Evolutionary conservation across 345 rosid genomes (phyloP).

Genomic region (Raphanus raphanistrum): DNA sequence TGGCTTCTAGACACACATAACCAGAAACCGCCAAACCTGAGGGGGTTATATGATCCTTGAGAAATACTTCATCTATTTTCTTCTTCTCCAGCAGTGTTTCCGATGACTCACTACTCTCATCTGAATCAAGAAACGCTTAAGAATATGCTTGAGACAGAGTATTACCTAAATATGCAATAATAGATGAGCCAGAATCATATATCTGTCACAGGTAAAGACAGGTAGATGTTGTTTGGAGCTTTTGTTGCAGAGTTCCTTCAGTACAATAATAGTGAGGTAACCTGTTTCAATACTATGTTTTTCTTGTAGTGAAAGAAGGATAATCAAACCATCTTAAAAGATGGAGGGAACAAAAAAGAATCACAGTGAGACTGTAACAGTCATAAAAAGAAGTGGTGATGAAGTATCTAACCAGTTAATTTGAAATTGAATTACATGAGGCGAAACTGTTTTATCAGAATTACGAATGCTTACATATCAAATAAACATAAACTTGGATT

Average conservation of each 20-base stretch:
- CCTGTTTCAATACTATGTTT: neutral
- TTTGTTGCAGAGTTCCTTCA: neutral
- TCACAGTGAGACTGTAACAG: neutral
- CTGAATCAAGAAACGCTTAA: no score
- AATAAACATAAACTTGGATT: conserved; percentile 2
- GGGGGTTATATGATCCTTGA: neutral
- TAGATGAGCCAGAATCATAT: neutral
- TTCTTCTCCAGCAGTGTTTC: no score
- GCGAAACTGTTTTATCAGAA: neutral
- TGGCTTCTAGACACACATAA: neutral
- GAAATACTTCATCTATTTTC: neutral
- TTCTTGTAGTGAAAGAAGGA: neutral
- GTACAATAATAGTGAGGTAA: neutral
- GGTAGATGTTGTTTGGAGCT: neutral
- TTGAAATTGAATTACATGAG: neutral
- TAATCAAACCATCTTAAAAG: neutral
- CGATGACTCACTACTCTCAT: no score
- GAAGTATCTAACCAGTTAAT: neutral
- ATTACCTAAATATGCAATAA: no score
- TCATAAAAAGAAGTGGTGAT: neutral
- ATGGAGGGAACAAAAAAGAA: neutral
- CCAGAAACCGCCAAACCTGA: neutral
- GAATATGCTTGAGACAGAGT: no score
- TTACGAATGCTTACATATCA: conserved; percentile 12
- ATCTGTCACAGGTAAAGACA: neutral